Evolutionary conservation across 2,329 filamentous ascomycete species (phyloP).

Genomic region (Trichoderma aggressivum): DNA sequence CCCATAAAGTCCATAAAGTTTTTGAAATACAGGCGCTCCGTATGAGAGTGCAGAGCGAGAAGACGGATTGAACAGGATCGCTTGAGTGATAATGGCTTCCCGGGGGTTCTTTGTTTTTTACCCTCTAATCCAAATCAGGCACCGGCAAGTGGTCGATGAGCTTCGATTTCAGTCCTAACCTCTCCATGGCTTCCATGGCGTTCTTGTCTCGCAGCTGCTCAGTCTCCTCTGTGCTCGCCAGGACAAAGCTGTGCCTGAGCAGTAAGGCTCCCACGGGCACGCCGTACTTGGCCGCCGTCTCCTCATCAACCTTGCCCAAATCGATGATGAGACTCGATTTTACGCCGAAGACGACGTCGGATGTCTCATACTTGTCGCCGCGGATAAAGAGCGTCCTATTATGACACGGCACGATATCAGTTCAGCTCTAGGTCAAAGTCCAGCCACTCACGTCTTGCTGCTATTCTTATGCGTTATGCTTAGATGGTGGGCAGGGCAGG

Average conservation of each 20-base stretch:
- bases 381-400: conserved; percentile 70
- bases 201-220: conserved; percentile 59
- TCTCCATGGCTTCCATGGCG: conserved; percentile 63
- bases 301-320: conserved; percentile 44
- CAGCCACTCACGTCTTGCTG: neutral
- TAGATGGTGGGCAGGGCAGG: neutral
- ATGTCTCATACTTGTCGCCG: conserved; percentile 76
- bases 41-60: neutral
- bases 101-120: no score
- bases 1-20: neutral
- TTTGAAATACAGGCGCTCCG: neutral
- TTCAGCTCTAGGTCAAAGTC: neutral
- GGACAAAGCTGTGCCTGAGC: conserved; percentile 71
- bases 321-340: conserved; percentile 77
- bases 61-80: neutral
- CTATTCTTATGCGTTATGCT: neutral
- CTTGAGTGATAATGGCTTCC: no score
- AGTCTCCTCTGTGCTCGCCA: conserved; percentile 53
- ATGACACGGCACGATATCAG: neutral
- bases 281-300: conserved; percentile 57
- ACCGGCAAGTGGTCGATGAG: conserved; percentile 74
- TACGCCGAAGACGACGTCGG: conserved; percentile 82
- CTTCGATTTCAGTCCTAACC: conserved; percentile 65
- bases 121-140: conserved; percentile 54
- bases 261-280: conserved; percentile 62